These are phyloP conservation scores for Stereocaulon alpinum DNA, from an alignment of 495 filamentous ascomycete genomes.

Conservation along the genomic window DNA sequence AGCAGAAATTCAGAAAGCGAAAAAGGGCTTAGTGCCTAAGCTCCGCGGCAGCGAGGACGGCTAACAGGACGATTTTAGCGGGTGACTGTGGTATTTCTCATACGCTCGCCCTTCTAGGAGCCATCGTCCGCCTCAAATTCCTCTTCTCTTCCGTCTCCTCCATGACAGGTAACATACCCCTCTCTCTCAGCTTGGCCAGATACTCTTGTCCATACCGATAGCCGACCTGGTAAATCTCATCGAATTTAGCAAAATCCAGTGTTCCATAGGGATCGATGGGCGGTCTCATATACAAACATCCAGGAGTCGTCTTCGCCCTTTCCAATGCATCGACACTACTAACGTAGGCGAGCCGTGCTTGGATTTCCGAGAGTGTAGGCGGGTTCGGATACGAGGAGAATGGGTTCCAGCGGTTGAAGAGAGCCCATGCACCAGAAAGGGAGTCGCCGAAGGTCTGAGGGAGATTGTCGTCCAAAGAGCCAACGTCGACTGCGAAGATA, in stretches of 20 bases:
- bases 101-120: conserved; percentile 85
- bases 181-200: conserved; percentile 58
- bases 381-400: conserved; percentile 80
- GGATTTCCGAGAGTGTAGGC: conserved; percentile 90
- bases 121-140: conserved; percentile 84
- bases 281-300: conserved; percentile 90
- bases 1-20: no score
- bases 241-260: conserved; percentile 91
- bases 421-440: conserved; percentile 89
- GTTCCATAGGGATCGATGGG: conserved; percentile 91
- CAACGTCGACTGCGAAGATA: conserved; percentile 94
- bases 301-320: conserved; percentile 74
- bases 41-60: no score
- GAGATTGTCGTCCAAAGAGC: conserved; percentile 76
- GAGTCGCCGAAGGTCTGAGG: conserved; percentile 89
- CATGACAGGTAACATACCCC: conserved; percentile 55
- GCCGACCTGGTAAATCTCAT: conserved; percentile 87
- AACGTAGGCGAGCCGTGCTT: conserved; percentile 89
- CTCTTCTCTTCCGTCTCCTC: conserved; percentile 66
- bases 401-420: conserved; percentile 92
- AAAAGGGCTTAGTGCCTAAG: no score
- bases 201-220: conserved; percentile 76
- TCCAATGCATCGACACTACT: conserved; percentile 87
- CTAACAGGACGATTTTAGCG: no score
- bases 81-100: conserved; percentile 22